Evolutionary conservation across 257 asterid genomes (phyloP), one percentile per base, ranked within the genome.

Genomic region (Salvia rosmarinus): DNA sequence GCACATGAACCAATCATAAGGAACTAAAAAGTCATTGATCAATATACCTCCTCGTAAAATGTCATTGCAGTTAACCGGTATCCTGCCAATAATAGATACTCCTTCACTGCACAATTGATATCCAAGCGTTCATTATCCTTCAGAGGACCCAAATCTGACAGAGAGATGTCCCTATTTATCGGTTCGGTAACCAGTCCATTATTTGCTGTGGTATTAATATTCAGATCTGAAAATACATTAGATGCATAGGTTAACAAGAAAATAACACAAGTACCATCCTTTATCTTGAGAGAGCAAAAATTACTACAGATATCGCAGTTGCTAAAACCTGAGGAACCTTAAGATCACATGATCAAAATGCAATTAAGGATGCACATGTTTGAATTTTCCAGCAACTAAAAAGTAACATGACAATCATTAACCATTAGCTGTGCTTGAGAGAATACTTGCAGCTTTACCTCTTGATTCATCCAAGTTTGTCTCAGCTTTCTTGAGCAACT

Each of bases 1-100:
- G 54, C 58, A 50, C 52, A 47, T 40, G 49, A 49, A 77, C 68
- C 17, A 37, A 54, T 60, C 58, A 67, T 28, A 62, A 75, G 72
- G 60, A 78, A 70, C 55, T 65, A 49, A 72, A 65, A 62, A 79
- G 66, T 25, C 28, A n/a, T 46, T 47, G 64, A 56, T 67, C 47
- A 71, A 63, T 40, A 51, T 84, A 95, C 99, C 99, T 95, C 99
- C 81, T 95, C 99, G 61, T 87, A 87, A 83, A 95, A 95, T 80
- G 99, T 95, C 99, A 95, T 95, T 56, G 98, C 96, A 59, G 97
- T 89, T 80, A 95, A 85, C 61, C 99, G 98, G 67, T 95, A 95
- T 60, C 99, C 99, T 14, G 97, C 99, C 71, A 90, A 82, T 58
- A 85, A 73, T 76, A 95, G 77, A 83, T 95, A 95, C 79, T 95